Evolutionary conservation across 2,329 filamentous ascomycete genomes (phyloP).

Genomic region (Dactylellina sp.): DNA sequence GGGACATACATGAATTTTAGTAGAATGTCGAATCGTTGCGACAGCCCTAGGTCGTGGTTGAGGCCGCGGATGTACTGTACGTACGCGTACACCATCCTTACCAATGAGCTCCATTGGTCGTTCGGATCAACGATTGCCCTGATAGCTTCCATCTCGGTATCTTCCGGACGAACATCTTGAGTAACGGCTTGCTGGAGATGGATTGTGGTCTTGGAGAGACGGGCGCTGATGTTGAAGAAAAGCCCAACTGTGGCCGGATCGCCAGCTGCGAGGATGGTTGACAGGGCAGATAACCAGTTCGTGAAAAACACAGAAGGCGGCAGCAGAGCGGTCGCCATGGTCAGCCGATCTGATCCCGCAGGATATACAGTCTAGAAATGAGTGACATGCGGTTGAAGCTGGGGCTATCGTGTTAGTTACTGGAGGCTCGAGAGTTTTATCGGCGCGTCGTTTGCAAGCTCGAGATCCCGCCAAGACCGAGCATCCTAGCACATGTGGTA

Average conservation of each 20-base stretch:
- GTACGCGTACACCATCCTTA: conserved; percentile 51
- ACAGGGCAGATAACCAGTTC: conserved; percentile 36
- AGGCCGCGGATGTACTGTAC: conserved; percentile 43
- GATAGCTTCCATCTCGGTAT: conserved; percentile 34
- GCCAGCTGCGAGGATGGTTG: conserved; percentile 28
- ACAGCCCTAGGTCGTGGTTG: conserved; percentile 18
- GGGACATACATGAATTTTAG: conserved; percentile 47
- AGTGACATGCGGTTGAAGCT: conserved; percentile 29
- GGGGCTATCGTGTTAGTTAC: background rate
- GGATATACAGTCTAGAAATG: background rate
- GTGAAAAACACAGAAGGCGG: conserved; percentile 14
- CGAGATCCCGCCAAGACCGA: background rate
- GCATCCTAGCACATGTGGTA: background rate
- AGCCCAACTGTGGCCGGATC: conserved; percentile 31
- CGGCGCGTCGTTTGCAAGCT: background rate
- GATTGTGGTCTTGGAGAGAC: conserved; percentile 29
- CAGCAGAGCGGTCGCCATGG: conserved; percentile 17
- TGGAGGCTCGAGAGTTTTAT: background rate
- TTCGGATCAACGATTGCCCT: conserved; percentile 38
- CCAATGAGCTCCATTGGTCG: conserved; percentile 49
- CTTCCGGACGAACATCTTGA: conserved; percentile 18
- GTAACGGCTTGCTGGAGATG: conserved; percentile 27
- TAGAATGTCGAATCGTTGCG: conserved; percentile 41
- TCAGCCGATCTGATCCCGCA: conserved; percentile 17
- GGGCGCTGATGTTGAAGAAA: conserved; percentile 40